Evolutionary conservation across 2,329 filamentous ascomycete genomes (phyloP).

Genomic region (Colletotrichum graminicola): DNA sequence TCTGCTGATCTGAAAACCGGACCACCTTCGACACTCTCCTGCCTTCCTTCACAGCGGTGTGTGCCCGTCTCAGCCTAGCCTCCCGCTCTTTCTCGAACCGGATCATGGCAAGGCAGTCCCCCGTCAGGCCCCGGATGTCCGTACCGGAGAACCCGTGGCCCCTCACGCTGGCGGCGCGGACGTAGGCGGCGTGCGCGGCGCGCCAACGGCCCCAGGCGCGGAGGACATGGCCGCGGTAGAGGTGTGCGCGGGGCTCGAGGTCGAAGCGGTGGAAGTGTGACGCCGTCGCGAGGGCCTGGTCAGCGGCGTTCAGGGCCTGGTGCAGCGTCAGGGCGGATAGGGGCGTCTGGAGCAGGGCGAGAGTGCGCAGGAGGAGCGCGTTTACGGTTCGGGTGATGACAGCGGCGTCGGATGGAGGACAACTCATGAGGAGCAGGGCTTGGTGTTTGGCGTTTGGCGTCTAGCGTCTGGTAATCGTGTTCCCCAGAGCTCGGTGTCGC

Average conservation of each 20-base stretch:
- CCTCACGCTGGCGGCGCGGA: conserved; percentile 42
- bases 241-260: conserved; percentile 43
- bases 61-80: neutral
- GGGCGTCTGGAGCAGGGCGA: conserved; percentile 36
- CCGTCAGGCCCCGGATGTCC: conserved; percentile 35
- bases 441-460: conserved; percentile 16
- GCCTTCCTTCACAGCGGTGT: conserved; percentile 1
- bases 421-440: conserved; percentile 28
- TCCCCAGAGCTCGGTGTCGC: neutral
- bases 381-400: conserved; percentile 40
- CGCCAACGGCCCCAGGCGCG: conserved; percentile 44
- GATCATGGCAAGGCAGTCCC: conserved; percentile 35
- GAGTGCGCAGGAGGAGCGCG: conserved; percentile 38
- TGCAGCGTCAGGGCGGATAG: conserved; percentile 25
- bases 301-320: conserved; percentile 43
- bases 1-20: conserved; percentile 17
- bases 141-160: conserved; percentile 26
- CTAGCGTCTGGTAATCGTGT: conserved; percentile 24
- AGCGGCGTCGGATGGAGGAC: conserved; percentile 38
- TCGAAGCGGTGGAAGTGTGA: conserved; percentile 35
- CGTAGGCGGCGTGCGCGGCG: conserved; percentile 43
- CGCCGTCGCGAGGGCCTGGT: conserved; percentile 43
- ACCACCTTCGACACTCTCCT: conserved; percentile 12
- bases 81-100: conserved; percentile 6
- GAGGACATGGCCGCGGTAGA: conserved; percentile 46